phyloP scores from a whole-genome alignment of 2,329 filamentous ascomycete genomes.

The Monosporascus sp. region DNA sequence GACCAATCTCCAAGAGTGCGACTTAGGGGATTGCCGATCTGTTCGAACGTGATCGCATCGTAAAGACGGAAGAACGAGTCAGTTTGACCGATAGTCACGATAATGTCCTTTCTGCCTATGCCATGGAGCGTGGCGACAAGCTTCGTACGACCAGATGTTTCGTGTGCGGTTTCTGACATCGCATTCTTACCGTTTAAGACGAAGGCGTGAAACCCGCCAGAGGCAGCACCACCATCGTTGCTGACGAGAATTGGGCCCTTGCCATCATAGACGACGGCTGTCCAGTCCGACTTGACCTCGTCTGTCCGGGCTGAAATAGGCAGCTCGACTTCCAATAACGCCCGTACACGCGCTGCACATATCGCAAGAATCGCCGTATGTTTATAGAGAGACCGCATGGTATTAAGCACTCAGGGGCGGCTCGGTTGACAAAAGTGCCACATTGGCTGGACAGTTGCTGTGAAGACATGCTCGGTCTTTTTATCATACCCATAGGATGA shows the following conservation, averaged over 20 bases:
- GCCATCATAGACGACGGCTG: conserved; percentile 32
- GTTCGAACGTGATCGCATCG: conserved; percentile 25
- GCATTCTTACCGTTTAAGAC: conserved; percentile 23
- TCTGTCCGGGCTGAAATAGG: conserved; percentile 23
- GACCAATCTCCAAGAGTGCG: conserved; percentile 41
- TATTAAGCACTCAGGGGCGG: background rate
- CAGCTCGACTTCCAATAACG: conserved; percentile 12
- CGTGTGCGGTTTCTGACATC: conserved; percentile 25
- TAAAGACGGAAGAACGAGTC: conserved; percentile 37
- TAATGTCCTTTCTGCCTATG: conserved; percentile 29
- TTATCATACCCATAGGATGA: no score
- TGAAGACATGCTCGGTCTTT: no score
- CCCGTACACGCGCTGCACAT: background rate
- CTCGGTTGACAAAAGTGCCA: background rate
- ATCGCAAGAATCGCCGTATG: background rate
- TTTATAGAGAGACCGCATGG: background rate
- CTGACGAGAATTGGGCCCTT: conserved; percentile 33
- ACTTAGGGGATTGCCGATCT: conserved; percentile 25
- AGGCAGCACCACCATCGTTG: conserved; percentile 38
- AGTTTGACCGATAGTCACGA: conserved; percentile 36
- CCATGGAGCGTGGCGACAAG: conserved; percentile 34
- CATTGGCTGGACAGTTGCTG: no score
- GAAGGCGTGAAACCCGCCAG: conserved; percentile 37
- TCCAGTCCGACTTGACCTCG: conserved; percentile 36
- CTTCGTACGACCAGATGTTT: conserved; percentile 39